phyloP scores from a whole-genome alignment of 441 rosid species.

The Populus tomentosa region DNA sequence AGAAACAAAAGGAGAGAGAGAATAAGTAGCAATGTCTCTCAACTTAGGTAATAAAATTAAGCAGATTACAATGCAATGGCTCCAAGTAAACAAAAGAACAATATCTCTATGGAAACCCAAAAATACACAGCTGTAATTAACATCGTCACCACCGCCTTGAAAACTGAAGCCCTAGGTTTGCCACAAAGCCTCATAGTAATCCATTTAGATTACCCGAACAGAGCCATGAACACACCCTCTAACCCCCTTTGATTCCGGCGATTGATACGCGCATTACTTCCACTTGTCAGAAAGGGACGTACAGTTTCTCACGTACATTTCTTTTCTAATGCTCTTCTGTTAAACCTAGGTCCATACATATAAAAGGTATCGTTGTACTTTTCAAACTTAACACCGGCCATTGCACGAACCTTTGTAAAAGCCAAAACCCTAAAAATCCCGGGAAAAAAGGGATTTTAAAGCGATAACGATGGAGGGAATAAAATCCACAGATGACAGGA shows the following conservation, averaged over 20 bases:
- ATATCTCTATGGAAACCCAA: neutral
- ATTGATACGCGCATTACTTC: constrained; percentile 12
- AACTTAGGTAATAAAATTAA: neutral
- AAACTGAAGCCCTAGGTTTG: neutral
- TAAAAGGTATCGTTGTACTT: neutral
- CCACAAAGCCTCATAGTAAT: constrained; percentile 6
- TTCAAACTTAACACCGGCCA: constrained; percentile 32
- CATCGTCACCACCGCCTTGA: neutral
- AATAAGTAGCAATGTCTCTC: neutral
- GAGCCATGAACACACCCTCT: constrained; percentile 21
- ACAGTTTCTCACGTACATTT: neutral
- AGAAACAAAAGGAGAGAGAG: neutral
- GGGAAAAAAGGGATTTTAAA: neutral
- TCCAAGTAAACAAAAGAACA: neutral
- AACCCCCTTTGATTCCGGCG: constrained; percentile 36
- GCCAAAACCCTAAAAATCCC: neutral
- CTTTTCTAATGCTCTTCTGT: neutral
- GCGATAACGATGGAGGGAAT: constrained; percentile 11
- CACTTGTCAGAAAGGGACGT: constrained; percentile 21
- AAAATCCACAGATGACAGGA: constrained; percentile 20
- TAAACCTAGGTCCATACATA: neutral
- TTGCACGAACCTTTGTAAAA: constrained; percentile 27
- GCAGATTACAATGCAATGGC: neutral
- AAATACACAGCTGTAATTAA: constrained; percentile 9
- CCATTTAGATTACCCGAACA: constrained; percentile 27